Percentiles rank a stretch among this genome's conserved stretches.
phyloP scores from a whole-genome alignment of 371 early-diverging fungal genomes.

The Apophysomyces variabilis region DNA sequence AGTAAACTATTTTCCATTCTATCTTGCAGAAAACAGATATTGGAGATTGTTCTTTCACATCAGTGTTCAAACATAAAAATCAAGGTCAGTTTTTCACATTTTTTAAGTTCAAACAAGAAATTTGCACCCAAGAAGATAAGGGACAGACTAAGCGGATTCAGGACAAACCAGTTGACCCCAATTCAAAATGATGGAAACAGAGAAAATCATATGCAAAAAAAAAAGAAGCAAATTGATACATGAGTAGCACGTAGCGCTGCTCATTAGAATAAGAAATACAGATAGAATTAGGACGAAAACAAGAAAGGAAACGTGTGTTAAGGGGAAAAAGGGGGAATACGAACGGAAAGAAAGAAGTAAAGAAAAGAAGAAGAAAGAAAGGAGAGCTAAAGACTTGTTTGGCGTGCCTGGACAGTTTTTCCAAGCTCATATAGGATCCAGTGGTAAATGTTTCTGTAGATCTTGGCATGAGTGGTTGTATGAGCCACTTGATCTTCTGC shows the following conservation, averaged over 20 bases:
- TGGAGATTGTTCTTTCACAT: too few species aligned
- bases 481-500: constrained; percentile 24
- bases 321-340: neutral
- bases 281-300: neutral
- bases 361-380: neutral
- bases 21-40: too few species aligned
- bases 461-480: constrained; percentile 19
- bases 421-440: constrained; percentile 34
- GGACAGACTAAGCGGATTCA: too few species aligned
- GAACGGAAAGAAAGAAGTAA: neutral
- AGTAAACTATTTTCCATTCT: too few species aligned
- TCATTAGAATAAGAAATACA: constrained; percentile 12
- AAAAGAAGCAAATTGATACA: neutral
- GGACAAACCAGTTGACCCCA: too few species aligned
- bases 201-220: neutral
- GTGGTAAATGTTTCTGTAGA: constrained; percentile 29
- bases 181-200: neutral
- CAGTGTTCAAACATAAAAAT: too few species aligned
- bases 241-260: neutral
- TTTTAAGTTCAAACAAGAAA: too few species aligned
- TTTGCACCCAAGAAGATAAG: too few species aligned
- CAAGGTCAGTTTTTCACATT: too few species aligned
- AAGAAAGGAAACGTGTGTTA: constrained; percentile 7
- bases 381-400: neutral
- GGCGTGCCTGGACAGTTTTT: constrained; percentile 16